Percentiles rank a stretch among this genome's conserved stretches.
phyloP scores from a whole-genome alignment of 192 early-diverging fungal species.

The Pilobolus umbonatus region DNA sequence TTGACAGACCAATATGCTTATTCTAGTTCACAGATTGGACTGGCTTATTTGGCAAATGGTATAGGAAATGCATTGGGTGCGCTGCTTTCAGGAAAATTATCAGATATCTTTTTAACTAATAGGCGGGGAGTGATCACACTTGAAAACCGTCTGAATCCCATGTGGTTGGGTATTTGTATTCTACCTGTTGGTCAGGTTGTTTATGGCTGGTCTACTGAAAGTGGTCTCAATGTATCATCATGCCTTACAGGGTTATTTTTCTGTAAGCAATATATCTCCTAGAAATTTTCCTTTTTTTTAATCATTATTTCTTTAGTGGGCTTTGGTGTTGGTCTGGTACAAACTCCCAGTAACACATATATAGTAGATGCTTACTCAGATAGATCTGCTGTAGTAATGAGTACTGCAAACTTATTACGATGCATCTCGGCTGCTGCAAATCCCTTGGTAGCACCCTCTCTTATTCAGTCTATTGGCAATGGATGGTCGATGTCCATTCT shows the following conservation, averaged over 20 bases:
- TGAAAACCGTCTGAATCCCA: slow-evolving; percentile 20
- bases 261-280: slow-evolving; percentile 20
- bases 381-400: slow-evolving; percentile 24
- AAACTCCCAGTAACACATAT: slow-evolving; percentile 36
- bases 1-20: slow-evolving; percentile 15
- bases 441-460: slow-evolving; percentile 26
- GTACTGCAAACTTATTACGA: slow-evolving; percentile 27
- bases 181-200: slow-evolving; percentile 24
- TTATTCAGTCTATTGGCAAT: slow-evolving; percentile 18
- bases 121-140: background rate
- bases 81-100: slow-evolving; percentile 19
- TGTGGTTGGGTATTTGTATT: slow-evolving; percentile 30
- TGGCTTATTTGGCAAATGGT: slow-evolving; percentile 31
- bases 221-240: slow-evolving; percentile 5
- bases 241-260: slow-evolving; percentile 26
- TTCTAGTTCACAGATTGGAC: slow-evolving; percentile 19
- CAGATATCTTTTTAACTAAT: slow-evolving; percentile 10
- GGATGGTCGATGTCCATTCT: slow-evolving; percentile 31
- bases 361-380: slow-evolving; percentile 26
- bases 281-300: background rate
- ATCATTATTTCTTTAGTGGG: slow-evolving; percentile 18
- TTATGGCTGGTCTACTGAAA: slow-evolving; percentile 31
- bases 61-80: slow-evolving; percentile 30
- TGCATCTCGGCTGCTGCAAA: slow-evolving; percentile 28
- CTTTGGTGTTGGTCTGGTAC: slow-evolving; percentile 29